phyloP scores from a whole-genome alignment of 352 stramenopile genomes.

The Albugo candida region DNA sequence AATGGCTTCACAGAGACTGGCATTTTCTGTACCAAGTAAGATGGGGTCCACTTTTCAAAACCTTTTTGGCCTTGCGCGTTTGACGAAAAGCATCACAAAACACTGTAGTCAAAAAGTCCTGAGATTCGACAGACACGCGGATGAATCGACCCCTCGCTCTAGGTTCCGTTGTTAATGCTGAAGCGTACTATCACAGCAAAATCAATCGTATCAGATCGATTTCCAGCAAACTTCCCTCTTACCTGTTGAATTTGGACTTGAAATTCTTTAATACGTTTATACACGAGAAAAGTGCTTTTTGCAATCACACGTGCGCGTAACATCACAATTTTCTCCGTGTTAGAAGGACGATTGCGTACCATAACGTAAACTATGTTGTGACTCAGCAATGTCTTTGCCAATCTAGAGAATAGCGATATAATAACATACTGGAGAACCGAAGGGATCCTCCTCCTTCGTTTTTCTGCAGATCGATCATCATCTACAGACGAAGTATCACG shows the following conservation, averaged over 20 bases:
- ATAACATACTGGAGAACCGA: no score
- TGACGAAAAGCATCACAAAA: slow-evolving; percentile 25
- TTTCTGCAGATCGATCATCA: no score
- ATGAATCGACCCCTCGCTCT: slow-evolving; percentile 58
- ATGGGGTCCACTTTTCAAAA: not conserved
- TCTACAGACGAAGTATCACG: no score
- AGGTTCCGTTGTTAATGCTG: slow-evolving; percentile 35
- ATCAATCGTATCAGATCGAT: not conserved
- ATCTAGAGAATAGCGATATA: no score
- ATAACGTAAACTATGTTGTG: no score
- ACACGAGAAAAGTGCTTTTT: no score
- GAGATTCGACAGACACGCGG: slow-evolving; percentile 48
- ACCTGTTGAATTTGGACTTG: slow-evolving; percentile 65
- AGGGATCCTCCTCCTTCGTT: no score
- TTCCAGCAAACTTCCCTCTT: slow-evolving; percentile 1
- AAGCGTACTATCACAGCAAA: slow-evolving; percentile 23
- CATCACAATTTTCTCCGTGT: no score
- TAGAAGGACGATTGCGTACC: no score
- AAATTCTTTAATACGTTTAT: slow-evolving; percentile 82
- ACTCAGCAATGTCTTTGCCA: no score
- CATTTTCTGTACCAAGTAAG: slow-evolving; percentile 13
- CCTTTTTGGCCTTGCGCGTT: not conserved
- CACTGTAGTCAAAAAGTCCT: slow-evolving; percentile 70
- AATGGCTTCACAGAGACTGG: slow-evolving; percentile 6
- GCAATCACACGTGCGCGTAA: no score